Evolutionary conservation across 140 eudicot species (phyloP), one percentile per base, ranked within the genome.

Genomic region (Flaveria floridana): DNA sequence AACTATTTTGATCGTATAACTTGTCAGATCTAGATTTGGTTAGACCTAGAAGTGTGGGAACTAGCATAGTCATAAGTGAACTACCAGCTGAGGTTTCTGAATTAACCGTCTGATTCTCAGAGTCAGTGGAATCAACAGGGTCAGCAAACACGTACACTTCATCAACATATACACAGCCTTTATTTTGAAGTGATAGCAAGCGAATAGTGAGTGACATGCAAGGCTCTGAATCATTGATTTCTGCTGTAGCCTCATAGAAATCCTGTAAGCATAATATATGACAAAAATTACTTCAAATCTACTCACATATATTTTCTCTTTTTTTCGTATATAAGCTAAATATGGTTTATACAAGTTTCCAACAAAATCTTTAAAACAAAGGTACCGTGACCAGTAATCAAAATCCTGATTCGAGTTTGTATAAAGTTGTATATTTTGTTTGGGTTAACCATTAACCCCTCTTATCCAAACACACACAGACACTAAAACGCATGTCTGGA

Each of bases 161-260:
- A 69, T 88, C 97, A 37, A 95, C 65, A 68, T 65, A 84, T 8
- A 89, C 80, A 50, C 79, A 80, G 42, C 80, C 87, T 84, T 85
- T 88, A 79, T 59, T 85, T 71, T 85, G 87, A 76, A 91, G 89
- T 50, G 99, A 90, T 46, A 88, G 75, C 72, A 95, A 78, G 56
- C 99, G 92, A 21, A 95, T 68, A 16, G 93, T 87, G 72, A 95
- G 82, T 34, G 86, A 81, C 50, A 74, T 74, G 72, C 95, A 91
- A 39, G 96, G 90, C 41, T 91, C 96, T 48, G 86, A 85, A 78
- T 95, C 99, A 48, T 85, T 82, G 55, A 95, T 91, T 83, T 95
- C 92, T 26, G 97, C 99, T 58, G 99, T 91, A 78, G 99, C 99
- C 85, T 95, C 99, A 12, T 82, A 91, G 71, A 80, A 78, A 78